Percentiles rank a stretch among this genome's conserved stretches.
These are phyloP conservation scores for Vitis rotundifolia DNA, from an alignment of 164 flowering plant genomes.

Conservation along the genomic window DNA sequence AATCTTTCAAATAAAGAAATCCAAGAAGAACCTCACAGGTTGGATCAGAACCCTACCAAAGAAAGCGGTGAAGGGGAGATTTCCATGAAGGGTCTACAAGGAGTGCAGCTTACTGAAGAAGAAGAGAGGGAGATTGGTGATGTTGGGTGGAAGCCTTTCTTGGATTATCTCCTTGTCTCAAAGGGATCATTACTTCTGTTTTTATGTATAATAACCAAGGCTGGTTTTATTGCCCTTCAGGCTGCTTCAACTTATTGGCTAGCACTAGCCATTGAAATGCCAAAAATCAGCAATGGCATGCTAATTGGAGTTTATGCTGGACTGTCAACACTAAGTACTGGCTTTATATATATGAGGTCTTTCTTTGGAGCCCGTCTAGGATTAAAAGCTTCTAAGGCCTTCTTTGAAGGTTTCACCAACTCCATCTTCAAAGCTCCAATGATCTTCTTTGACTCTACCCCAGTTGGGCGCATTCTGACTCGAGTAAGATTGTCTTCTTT, in stretches of 20 bases:
- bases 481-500: slow-evolving; percentile 44
- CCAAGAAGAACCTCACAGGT: slow-evolving; percentile 6
- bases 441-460: slow-evolving; percentile 90
- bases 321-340: slow-evolving; percentile 49
- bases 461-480: slow-evolving; percentile 80
- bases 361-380: slow-evolving; percentile 54
- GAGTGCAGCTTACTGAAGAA: slow-evolving; percentile 65
- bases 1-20: slow-evolving; percentile 13
- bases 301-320: slow-evolving; percentile 67
- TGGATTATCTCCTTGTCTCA: slow-evolving; percentile 62
- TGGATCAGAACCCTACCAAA: slow-evolving; percentile 6
- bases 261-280: slow-evolving; percentile 55
- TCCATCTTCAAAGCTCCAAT: slow-evolving; percentile 87
- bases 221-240: slow-evolving; percentile 58
- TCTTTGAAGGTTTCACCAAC: slow-evolving; percentile 61
- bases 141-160: slow-evolving; percentile 73
- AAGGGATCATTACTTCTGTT: slow-evolving; percentile 38
- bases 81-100: slow-evolving; percentile 29
- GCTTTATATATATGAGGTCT: slow-evolving; percentile 59
- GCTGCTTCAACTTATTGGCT: slow-evolving; percentile 75
- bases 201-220: slow-evolving; percentile 32
- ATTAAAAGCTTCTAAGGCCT: slow-evolving; percentile 67
- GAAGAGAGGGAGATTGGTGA: slow-evolving; percentile 75
- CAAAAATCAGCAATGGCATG: slow-evolving; percentile 36
- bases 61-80: slow-evolving; percentile 42